Evolutionary conservation across 2,329 filamentous ascomycete genomes (phyloP), one percentile per base, ranked within the genome.

Genomic region (Achaetomium macrosporum): DNA sequence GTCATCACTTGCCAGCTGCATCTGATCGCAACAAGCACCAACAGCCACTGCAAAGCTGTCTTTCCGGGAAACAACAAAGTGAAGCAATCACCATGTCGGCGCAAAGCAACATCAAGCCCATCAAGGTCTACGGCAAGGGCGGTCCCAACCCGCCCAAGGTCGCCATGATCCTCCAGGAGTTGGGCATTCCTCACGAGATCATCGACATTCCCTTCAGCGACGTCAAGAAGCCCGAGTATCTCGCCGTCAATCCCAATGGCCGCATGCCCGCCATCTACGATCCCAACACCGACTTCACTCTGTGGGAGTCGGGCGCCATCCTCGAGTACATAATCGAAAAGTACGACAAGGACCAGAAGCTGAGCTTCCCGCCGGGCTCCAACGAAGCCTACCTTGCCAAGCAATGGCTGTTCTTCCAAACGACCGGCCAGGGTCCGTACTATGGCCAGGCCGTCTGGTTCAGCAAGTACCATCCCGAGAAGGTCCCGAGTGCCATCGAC

Each of bases 301-400:
- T 76, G 39, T 79, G 73, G 71, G 75, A 78, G 60, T 73, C 71
- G 15, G 73, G 73, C 20, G 76, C 76, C 11, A 76, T 77, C 59
- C 60, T 79, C 53, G 68, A 73, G 53, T 79, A 78, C 53, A 60
- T 78, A 19, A 59, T 73, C 50, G 69, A 71, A 30, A 65, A 59
- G 11, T 77, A 77, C 64, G 74, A 78, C 62, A 70, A 61, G 36
- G 61, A 70, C 8, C 59, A 68, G 36, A 71, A 66, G 51, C 58
- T 76, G 52, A 70, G 66, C 54, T 76, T 72, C 61, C 59, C 64
- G 5, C 51, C 58, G 19, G 61, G 63, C 6, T 62, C 64, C n/a
- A 58, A 64, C 17, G 66, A 72, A 51, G 63, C 69, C 39, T 67
- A 67, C 50, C 65, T 61, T 20, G 60, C 68, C 17, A 65, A 69